Evolutionary conservation across 2,329 filamentous ascomycete species (phyloP).

Genomic region (Colletotrichum acutatum): DNA sequence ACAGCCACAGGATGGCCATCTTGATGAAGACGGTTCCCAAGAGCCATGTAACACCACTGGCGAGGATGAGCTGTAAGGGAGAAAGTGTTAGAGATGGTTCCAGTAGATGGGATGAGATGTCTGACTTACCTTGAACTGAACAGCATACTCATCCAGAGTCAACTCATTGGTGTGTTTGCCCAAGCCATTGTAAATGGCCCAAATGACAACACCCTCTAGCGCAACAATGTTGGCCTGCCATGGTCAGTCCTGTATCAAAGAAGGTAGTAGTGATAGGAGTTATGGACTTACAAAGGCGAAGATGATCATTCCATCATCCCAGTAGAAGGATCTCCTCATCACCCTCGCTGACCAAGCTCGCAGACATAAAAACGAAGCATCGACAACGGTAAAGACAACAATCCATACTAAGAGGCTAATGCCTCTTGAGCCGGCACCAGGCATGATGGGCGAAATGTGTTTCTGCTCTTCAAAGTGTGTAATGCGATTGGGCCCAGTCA

Average conservation of each 20-base stretch:
- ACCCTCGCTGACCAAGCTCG: conserved; percentile 39
- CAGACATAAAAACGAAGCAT: conserved; percentile 32
- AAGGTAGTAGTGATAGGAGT: background rate
- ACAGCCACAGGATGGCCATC: conserved; percentile 45
- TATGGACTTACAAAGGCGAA: conserved; percentile 39
- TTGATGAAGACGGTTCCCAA: conserved; percentile 43
- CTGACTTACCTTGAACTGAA: conserved; percentile 26
- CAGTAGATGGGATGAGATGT: too few species aligned
- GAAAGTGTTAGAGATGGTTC: background rate
- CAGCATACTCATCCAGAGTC: conserved; percentile 11
- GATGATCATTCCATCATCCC: conserved; percentile 38
- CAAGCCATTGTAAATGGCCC: conserved; percentile 40
- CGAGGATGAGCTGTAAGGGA: conserved; percentile 36
- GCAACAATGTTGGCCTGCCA: conserved; percentile 29
- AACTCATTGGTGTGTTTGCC: conserved; percentile 38
- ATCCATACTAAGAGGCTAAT: conserved; percentile 30
- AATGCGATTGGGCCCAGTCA: background rate
- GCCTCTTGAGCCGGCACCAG: conserved; percentile 26
- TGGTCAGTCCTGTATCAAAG: background rate
- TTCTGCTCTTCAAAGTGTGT: background rate
- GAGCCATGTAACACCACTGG: conserved; percentile 44
- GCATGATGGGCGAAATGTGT: conserved; percentile 10
- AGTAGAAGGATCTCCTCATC: conserved; percentile 36
- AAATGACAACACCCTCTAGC: conserved; percentile 36
- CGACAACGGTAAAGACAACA: conserved; percentile 36